Conservation (phyloP, 169 alveolate genomes). For the Plasmodium gonderi region DNA sequence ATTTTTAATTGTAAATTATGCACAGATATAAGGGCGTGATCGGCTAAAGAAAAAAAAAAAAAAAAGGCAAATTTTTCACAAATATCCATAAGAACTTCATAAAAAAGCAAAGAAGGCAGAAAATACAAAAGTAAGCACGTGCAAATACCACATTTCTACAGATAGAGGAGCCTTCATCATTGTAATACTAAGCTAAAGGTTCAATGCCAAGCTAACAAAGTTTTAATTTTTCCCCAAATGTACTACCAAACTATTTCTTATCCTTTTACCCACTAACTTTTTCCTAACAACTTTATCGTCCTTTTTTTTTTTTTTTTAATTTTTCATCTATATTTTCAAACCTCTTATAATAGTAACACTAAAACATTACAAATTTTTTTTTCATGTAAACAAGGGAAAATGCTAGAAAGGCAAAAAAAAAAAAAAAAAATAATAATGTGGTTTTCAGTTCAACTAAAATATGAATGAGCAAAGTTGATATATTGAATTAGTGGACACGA, state of each 20-base stretch:
- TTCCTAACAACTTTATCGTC: neutral
- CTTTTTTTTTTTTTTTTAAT: neutral
- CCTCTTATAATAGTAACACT: neutral
- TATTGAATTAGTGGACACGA: neutral
- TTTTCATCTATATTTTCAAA: neutral
- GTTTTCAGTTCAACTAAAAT: neutral
- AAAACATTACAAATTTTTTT: neutral
- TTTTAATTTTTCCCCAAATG: neutral
- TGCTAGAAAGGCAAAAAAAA: neutral
- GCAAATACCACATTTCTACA: neutral
- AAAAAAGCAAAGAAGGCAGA: neutral
- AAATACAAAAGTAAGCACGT: neutral
- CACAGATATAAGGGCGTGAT: too few species aligned
- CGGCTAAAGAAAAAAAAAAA: too few species aligned
- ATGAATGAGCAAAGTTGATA: neutral
- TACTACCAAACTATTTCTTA: neutral
- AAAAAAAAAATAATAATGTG: too few species aligned
- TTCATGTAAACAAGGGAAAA: neutral
- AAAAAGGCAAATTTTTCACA: neutral
- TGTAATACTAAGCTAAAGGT: neutral
- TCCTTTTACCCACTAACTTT: neutral
- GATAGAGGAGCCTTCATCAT: neutral
- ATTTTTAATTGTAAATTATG: neutral
- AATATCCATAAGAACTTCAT: neutral
- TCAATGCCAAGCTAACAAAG: neutral